These are phyloP conservation scores for Penicillium sp. DNA, from an alignment of 2,329 filamentous ascomycete species.

Conservation along the genomic window DNA sequence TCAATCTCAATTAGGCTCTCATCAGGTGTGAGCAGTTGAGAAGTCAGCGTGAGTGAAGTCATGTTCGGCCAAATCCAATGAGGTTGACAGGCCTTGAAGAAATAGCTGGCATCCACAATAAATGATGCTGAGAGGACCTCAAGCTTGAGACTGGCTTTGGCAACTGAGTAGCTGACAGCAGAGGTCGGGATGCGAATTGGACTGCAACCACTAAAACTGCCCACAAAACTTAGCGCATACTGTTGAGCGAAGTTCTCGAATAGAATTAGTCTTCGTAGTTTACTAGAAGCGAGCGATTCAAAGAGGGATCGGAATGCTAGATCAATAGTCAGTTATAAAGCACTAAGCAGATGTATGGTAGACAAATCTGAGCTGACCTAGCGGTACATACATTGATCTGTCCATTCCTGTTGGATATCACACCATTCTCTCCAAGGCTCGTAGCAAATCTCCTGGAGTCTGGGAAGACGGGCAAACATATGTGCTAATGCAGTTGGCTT, in stretches of 20 bases:
- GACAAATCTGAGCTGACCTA: too few species aligned
- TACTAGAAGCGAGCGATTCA: too few species aligned
- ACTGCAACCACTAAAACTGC: neutral
- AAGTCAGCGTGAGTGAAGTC: conserved; percentile 33
- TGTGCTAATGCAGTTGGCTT: conserved; percentile 16
- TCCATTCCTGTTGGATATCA: neutral
- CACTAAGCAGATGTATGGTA: too few species aligned
- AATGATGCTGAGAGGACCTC: conserved; percentile 32
- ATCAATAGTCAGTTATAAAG: too few species aligned
- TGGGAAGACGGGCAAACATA: conserved; percentile 37
- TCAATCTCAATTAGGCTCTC: conserved; percentile 18
- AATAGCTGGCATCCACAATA: conserved; percentile 32
- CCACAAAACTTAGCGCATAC: too few species aligned
- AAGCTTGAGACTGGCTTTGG: conserved; percentile 30
- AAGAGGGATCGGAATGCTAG: too few species aligned
- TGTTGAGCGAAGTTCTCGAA: too few species aligned
- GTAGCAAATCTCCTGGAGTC: conserved; percentile 39
- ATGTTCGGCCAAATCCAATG: conserved; percentile 32
- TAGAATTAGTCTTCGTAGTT: too few species aligned
- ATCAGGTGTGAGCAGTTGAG: conserved; percentile 24
- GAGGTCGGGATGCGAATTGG: conserved; percentile 20
- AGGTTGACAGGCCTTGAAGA: conserved; percentile 25
- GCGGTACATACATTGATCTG: too few species aligned
- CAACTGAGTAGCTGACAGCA: conserved; percentile 28
- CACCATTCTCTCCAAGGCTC: conserved; percentile 41